phyloP scores from a whole-genome alignment of 345 rosid species.

The Eucalyptus marginata region DNA sequence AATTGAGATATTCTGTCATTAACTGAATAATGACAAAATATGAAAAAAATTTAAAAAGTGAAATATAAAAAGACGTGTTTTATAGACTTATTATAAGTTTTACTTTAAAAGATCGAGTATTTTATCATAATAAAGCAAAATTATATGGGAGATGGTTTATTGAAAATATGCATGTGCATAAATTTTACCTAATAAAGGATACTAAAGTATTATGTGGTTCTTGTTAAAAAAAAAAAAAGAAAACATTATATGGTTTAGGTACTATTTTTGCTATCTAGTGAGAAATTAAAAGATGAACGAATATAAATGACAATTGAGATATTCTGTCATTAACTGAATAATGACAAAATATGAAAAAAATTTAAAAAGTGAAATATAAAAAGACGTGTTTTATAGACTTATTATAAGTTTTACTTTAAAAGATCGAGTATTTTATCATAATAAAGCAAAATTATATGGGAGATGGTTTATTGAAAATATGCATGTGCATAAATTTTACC shows the following conservation, averaged over 20 bases:
- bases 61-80: neutral
- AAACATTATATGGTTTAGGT: too few species aligned
- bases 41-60: neutral
- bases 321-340: neutral
- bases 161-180: too few species aligned
- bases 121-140: neutral
- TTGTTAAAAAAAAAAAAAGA: too few species aligned
- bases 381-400: neutral
- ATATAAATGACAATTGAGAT: neutral
- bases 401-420: neutral
- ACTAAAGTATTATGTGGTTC: too few species aligned
- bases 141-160: too few species aligned
- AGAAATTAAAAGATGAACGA: neutral
- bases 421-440: neutral
- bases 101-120: neutral
- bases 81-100: neutral
- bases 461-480: too few species aligned
- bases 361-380: neutral
- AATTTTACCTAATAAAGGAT: too few species aligned
- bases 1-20: neutral
- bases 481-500: too few species aligned
- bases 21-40: neutral
- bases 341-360: neutral
- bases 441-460: neutral
- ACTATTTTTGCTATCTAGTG: neutral